Base-by-base conservation (phyloP, 495 filamentous ascomycete species). In the Penicillium roqueforti region DNA sequence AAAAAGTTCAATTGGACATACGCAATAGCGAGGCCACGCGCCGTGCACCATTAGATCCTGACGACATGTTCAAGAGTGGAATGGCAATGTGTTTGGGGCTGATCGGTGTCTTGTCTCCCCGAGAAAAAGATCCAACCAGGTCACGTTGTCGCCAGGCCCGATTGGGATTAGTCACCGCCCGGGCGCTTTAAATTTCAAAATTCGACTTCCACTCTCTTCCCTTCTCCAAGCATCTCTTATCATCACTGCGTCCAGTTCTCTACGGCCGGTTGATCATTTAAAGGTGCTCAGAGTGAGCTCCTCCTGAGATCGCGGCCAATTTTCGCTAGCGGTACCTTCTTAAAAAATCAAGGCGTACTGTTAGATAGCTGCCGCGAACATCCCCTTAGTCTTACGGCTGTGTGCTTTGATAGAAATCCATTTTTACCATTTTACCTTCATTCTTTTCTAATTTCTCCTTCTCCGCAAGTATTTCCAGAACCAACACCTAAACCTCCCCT, bases 281-380 rank as follows among this genome's bases (percentile, higher is more conserved):
- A 65, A 49, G 76, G 73, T 83, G 82, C 80, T 78, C 57, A 86
- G 77, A 86, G 53, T 57, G 67, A 79, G 66, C 51, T 59, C 60
- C 50, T 31, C 32, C 32, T 36, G 32, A 36, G 32, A 9, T 58
- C 60, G 78, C 77, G 79, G 78, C 76, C 75, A 59, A 77, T 82
- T 83, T 87, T 86, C 83, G 83, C 83, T 87, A 87, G 80, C 83
- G 75, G 82, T 84, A 82, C 81, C 82, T 84, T 83, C 80, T 68
- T 66, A 38, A 19, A 29, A 51, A 61, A 54, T 42, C 70, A 83
- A 82, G 80, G 83, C 67, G 76, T 83, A 82, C 81, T 68, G 83
- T 84, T 86, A 86, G 83, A 86, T 86, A 85, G 83, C 75, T 72
- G 71, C 75, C 78, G 81, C 80, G 40, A 60, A 85, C 80, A 86